phyloP scores from a whole-genome alignment of 2,329 filamentous ascomycete species.

The Ceratocystis alfenasii region DNA sequence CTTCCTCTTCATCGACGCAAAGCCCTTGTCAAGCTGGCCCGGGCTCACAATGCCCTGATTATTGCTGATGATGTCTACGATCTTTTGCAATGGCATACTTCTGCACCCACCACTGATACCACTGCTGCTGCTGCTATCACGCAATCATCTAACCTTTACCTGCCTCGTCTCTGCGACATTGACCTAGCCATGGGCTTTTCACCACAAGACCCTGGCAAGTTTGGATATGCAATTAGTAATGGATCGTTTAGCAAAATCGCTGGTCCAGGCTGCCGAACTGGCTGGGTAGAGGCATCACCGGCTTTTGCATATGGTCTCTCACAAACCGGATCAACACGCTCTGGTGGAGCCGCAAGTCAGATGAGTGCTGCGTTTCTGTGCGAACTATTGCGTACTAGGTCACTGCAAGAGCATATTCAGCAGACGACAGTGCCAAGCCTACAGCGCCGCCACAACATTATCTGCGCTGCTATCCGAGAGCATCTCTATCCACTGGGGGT shows the following conservation, averaged over 20 bases:
- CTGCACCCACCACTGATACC: slow-evolving; percentile 23
- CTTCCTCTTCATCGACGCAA: slow-evolving; percentile 59
- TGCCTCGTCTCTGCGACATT: slow-evolving; percentile 68
- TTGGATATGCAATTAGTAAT: slow-evolving; percentile 75
- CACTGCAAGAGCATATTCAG: slow-evolving; percentile 36
- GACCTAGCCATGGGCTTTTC: slow-evolving; percentile 53
- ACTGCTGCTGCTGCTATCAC: slow-evolving; percentile 22
- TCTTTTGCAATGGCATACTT: slow-evolving; percentile 64
- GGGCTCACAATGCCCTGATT: slow-evolving; percentile 68
- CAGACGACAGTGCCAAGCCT: slow-evolving; percentile 35
- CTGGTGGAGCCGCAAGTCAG: slow-evolving; percentile 47
- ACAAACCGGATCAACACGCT: slow-evolving; percentile 42
- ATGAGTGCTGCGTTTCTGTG: slow-evolving; percentile 42
- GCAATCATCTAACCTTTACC: slow-evolving; percentile 34
- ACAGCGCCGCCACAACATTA: slow-evolving; percentile 35
- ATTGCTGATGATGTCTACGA: slow-evolving; percentile 92
- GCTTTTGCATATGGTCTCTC: slow-evolving; percentile 41
- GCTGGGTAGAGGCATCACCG: slow-evolving; percentile 70
- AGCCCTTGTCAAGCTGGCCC: slow-evolving; percentile 61
- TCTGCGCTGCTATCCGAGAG: slow-evolving; percentile 47
- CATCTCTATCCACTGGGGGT: slow-evolving; percentile 54
- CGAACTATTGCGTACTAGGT: slow-evolving; percentile 36
- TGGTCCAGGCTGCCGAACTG: slow-evolving; percentile 68
- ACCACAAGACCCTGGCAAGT: slow-evolving; percentile 37
- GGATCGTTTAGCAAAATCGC: slow-evolving; percentile 83